Base-by-base conservation (phyloP, 495 filamentous ascomycete species). In the Aeminium ludgeri region DNA sequence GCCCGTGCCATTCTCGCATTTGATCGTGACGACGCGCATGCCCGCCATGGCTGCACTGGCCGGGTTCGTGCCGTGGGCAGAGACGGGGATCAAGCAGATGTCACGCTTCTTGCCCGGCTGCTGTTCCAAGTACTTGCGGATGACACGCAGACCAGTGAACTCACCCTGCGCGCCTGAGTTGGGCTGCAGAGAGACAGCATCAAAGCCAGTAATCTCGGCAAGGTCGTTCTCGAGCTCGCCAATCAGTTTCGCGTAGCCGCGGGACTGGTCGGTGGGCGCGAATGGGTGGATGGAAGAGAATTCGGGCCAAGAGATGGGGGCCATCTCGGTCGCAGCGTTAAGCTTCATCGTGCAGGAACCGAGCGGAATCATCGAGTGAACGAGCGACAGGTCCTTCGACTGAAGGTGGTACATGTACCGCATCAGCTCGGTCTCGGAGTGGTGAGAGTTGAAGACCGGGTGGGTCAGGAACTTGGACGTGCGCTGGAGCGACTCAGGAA, bases 281-380 rank as follows among this genome's bases (percentile, higher is more conserved):
- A 85, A 84, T 2, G 89, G 89, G 60, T 97, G 89, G 20, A 96
- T 73, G 35, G 79, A 74, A 34, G 83, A 72, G 60, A 93, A 87
- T 52, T 86, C 78, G 10, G 79, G 78, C 67, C 76, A 82, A 1
- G 85, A 86, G 41, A 95, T 66, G 15, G 89, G 82, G 8, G 82
- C 71, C 82, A 91, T 96, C 59, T 96, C 87, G 12, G 82, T 81
- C 25, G 87, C 91, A 42, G 82, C 85, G 55, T 97, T 97, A 32
- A 97, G 76, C 69, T 97, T 97, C 89, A 97, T 97, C 17, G 89
- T 97, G 67, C 89, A 97, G 13, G 91, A 96, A 20, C 89, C 89
- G n/a, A 97, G 73, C 6, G 89, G 86, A 48, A 97, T 97, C 89
- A 97, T 97, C 10, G 91, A 96, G 64, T 96, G 91, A 6, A 81